Percentiles rank a stretch among this genome's conserved stretches.
phyloP scores from a whole-genome alignment of 441 rosid species.

The Croton setiger region DNA sequence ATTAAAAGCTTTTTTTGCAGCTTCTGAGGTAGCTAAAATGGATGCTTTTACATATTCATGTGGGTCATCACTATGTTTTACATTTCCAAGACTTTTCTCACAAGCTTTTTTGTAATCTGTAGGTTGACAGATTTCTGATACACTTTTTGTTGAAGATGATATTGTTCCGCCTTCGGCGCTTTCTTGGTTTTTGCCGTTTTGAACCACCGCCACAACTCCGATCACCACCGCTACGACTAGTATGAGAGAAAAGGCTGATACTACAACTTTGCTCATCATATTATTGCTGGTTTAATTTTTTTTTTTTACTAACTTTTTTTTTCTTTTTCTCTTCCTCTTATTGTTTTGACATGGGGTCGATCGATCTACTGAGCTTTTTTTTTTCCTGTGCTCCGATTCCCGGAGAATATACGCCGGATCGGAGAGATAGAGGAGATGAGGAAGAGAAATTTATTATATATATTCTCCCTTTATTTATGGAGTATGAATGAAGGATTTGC shows the following conservation, averaged over 20 bases:
- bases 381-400: background rate
- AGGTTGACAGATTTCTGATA: conserved; percentile 42
- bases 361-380: too few species aligned
- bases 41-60: conserved; percentile 58
- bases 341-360: background rate
- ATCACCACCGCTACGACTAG: conserved; percentile 57
- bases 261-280: conserved; percentile 43
- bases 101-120: conserved; percentile 69
- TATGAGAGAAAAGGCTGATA: conserved; percentile 49
- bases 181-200: conserved; percentile 6
- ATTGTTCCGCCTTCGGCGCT: background rate
- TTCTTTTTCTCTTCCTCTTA: conserved; percentile 13
- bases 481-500: background rate
- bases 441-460: background rate
- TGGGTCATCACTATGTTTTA: conserved; percentile 56
- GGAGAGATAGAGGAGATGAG: background rate
- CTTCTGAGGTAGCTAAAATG: conserved; percentile 49
- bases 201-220: conserved; percentile 43
- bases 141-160: conserved; percentile 40
- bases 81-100: conserved; percentile 42
- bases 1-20: conserved; percentile 39
- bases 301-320: background rate
- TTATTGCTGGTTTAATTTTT: background rate
- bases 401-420: background rate
- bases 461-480: background rate